phyloP scores from a whole-genome alignment of 108 stramenopile genomes.

The Cyclotella baltica region DNA sequence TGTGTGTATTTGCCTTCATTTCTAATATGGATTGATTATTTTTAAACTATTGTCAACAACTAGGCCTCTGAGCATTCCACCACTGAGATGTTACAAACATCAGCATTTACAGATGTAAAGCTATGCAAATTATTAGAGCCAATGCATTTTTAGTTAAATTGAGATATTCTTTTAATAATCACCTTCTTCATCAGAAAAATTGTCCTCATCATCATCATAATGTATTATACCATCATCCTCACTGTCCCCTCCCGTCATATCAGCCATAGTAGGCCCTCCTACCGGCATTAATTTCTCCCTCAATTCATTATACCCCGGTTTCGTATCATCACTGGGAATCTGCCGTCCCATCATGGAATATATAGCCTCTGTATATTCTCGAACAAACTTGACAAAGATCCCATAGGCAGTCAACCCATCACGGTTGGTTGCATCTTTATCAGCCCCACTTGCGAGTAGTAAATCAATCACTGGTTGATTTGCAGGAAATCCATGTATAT shows the following conservation, averaged over 20 bases:
- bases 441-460: constrained; percentile 4
- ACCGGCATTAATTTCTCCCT: neutral
- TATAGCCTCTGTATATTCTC: neutral
- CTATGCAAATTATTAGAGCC: too few species aligned
- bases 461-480: constrained; percentile 14
- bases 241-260: neutral
- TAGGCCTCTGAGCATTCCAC: too few species aligned
- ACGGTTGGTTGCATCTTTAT: constrained; percentile 7
- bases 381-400: neutral
- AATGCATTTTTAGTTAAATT: too few species aligned
- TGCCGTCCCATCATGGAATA: neutral
- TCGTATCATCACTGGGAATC: neutral
- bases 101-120: too few species aligned
- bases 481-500: constrained; percentile 2
- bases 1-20: too few species aligned
- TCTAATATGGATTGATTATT: too few species aligned
- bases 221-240: neutral
- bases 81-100: too few species aligned
- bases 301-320: neutral
- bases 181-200: too few species aligned
- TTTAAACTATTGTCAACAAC: too few species aligned
- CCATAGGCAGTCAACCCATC: constrained; percentile 21
- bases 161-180: too few species aligned
- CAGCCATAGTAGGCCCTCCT: neutral
- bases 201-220: too few species aligned